phyloP scores from a whole-genome alignment of 805 yeast species.

The Scheffersomyces stipitis region DNA sequence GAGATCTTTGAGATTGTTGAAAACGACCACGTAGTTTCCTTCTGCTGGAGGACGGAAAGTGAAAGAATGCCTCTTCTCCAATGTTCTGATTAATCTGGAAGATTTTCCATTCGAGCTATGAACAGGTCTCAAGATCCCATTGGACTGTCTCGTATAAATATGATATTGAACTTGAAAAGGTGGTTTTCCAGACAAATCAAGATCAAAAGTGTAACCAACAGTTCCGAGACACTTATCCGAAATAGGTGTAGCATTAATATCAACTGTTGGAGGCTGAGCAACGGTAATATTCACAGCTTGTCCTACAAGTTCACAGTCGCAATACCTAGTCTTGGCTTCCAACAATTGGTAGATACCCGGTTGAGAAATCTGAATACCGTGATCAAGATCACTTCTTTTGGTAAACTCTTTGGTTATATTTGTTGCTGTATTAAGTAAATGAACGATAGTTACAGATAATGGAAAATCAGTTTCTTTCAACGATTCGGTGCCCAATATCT shows the following conservation, averaged over 20 bases:
- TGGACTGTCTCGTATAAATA: slow-evolving; percentile 47
- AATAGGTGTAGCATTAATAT: slow-evolving; percentile 55
- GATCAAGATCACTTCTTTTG: slow-evolving; percentile 21
- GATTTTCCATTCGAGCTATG: slow-evolving; percentile 30
- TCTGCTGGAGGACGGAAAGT: slow-evolving; percentile 75
- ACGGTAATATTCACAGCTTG: slow-evolving; percentile 42
- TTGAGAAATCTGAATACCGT: slow-evolving; percentile 39
- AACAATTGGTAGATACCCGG: slow-evolving; percentile 69
- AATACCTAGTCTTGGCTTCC: slow-evolving; percentile 56
- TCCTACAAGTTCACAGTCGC: slow-evolving; percentile 59
- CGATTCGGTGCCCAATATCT: slow-evolving; percentile 12
- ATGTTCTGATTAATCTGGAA: slow-evolving; percentile 28
- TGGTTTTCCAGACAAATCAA: slow-evolving; percentile 70
- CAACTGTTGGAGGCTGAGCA: slow-evolving; percentile 41
- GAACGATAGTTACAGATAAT: no score
- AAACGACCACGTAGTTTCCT: slow-evolving; percentile 77
- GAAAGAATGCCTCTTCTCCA: slow-evolving; percentile 31
- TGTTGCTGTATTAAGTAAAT: no score
- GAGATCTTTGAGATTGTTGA: slow-evolving; percentile 59
- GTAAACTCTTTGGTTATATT: slow-evolving; percentile 22
- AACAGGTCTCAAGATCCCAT: slow-evolving; percentile 32
- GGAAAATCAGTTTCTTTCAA: slow-evolving; percentile 46
- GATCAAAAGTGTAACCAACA: slow-evolving; percentile 70
- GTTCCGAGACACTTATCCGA: slow-evolving; percentile 91
- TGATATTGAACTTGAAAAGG: slow-evolving; percentile 72